These are phyloP conservation scores for Centaurea solstitialis DNA, from an alignment of 129 eudicot genomes.

Conservation along the genomic window DNA sequence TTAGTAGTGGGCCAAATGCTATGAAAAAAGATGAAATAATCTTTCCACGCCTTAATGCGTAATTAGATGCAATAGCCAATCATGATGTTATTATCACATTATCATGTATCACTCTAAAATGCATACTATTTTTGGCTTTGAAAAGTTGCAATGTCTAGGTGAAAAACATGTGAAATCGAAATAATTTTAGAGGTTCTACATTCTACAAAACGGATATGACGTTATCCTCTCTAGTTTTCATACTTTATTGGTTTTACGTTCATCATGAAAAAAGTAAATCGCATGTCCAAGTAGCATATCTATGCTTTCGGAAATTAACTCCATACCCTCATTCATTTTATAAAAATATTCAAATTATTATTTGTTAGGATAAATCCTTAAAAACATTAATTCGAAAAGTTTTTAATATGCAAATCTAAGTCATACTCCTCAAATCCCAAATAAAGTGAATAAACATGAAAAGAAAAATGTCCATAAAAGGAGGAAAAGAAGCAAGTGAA, in stretches of 20 bases:
- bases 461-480: constrained; percentile 15
- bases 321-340: not conserved
- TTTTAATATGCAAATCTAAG: constrained; percentile 14
- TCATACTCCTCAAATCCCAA: constrained; percentile 18
- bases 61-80: not conserved
- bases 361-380: not conserved
- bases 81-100: not conserved
- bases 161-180: not conserved
- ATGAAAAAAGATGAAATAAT: not conserved
- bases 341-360: not conserved
- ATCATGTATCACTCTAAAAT: not conserved
- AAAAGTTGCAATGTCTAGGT: not conserved
- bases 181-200: too few relatives aligned
- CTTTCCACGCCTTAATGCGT: not conserved
- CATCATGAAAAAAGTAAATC: not conserved
- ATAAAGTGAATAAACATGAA: constrained; percentile 7
- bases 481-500: constrained; percentile 14
- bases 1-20: too few relatives aligned
- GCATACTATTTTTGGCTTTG: not conserved
- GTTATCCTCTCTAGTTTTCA: too few relatives aligned
- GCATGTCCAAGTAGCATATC: not conserved
- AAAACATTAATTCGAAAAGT: not conserved
- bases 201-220: not conserved
- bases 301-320: not conserved
- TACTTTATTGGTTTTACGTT: too few relatives aligned